phyloP scores from a whole-genome alignment of 352 stramenopile genomes.

The Globisporangium barbulae region DNA sequence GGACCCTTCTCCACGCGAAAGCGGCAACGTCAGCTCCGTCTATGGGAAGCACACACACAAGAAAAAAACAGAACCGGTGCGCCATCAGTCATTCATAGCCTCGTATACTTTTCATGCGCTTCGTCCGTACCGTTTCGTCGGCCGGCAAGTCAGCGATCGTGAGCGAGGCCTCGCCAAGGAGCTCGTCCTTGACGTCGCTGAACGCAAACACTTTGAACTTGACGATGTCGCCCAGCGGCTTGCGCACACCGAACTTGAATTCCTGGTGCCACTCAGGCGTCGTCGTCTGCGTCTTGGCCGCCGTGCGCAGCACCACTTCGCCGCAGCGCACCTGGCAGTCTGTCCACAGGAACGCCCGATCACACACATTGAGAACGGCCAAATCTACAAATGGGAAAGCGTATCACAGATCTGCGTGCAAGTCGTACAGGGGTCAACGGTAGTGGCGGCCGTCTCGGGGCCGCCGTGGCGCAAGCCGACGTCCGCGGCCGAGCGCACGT shows the following conservation, averaged over 20 bases:
- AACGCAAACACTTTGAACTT: slow-evolving; percentile 53
- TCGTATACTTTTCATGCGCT: not conserved
- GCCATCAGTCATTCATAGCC: not conserved
- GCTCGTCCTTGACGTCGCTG: slow-evolving; percentile 36
- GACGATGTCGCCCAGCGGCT: slow-evolving; percentile 39
- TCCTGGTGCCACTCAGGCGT: slow-evolving; percentile 48
- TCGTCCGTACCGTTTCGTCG: slow-evolving; percentile 27
- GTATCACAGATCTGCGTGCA: not conserved
- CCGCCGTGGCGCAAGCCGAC: slow-evolving; percentile 21
- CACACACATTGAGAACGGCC: not conserved
- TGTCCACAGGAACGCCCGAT: slow-evolving; percentile 16
- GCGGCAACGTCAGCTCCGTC: slow-evolving; percentile 26
- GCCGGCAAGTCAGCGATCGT: slow-evolving; percentile 31
- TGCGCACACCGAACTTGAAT: slow-evolving; percentile 52
- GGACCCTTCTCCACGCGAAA: slow-evolving; percentile 16
- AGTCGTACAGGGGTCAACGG: slow-evolving; percentile 32
- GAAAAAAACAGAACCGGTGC: not conserved
- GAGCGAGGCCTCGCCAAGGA: slow-evolving; percentile 39
- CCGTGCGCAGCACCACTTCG: slow-evolving; percentile 42
- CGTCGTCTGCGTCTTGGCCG: slow-evolving; percentile 37
- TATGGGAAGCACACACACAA: slow-evolving; percentile 13
- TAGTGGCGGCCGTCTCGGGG: slow-evolving; percentile 4
- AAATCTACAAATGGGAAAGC: too few relatives aligned
- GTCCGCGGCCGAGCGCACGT: slow-evolving; percentile 27
- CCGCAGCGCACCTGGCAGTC: slow-evolving; percentile 61